Evolutionary conservation across 2,329 filamentous ascomycete species (phyloP).

Genomic region (Leptoxyphium fumago): DNA sequence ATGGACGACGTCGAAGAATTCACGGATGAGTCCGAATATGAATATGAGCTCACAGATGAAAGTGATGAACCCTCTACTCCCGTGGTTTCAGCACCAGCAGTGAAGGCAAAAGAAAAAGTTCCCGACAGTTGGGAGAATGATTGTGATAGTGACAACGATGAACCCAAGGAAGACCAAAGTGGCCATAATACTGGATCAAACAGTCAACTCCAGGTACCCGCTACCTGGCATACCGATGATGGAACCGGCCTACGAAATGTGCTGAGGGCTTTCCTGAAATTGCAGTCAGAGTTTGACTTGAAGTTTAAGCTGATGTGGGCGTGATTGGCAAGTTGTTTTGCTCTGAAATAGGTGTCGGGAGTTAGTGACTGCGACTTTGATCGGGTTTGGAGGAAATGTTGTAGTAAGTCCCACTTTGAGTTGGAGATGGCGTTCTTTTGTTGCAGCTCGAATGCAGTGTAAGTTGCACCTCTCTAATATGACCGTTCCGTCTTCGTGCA

Average conservation of each 20-base stretch:
- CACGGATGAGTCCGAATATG: not conserved
- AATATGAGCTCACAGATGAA: not conserved
- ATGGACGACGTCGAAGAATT: constrained; percentile 35
- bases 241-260: constrained; percentile 40
- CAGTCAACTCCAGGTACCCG: constrained; percentile 9
- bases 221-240: constrained; percentile 27
- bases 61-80: not conserved
- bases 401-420: too few relatives aligned
- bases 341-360: not conserved
- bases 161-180: constrained; percentile 6
- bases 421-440: too few relatives aligned
- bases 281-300: constrained; percentile 46
- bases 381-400: too few relatives aligned
- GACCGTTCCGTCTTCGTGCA: too few relatives aligned
- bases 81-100: constrained; percentile 36
- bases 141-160: constrained; percentile 23
- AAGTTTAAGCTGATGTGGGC: constrained; percentile 51
- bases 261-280: constrained; percentile 41
- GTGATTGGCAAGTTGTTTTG: constrained; percentile 14
- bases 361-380: too few relatives aligned
- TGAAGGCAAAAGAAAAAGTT: constrained; percentile 28
- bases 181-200: constrained; percentile 6
- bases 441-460: too few relatives aligned
- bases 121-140: constrained; percentile 28
- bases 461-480: too few relatives aligned